Evolutionary conservation across 345 rosid genomes (phyloP), one percentile per base, ranked within the genome.

Genomic region (Xanthoceras sorbifolium): DNA sequence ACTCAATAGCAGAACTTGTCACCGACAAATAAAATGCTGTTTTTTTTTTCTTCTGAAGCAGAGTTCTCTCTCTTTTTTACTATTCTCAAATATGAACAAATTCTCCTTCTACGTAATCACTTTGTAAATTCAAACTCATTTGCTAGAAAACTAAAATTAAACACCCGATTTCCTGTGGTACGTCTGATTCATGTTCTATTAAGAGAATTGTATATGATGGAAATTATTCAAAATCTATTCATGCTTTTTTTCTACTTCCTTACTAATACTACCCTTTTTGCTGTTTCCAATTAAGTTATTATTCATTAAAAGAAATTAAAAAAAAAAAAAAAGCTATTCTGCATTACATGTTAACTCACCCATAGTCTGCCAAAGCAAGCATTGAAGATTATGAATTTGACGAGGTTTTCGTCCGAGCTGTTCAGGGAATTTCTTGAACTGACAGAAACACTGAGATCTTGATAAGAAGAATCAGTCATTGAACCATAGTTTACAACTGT

Each of bases 401-500:
- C 85, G 76, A 92, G 84, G 63, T 79, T 76, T 76, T 92, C 96
- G 61, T 93, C 94, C 9, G 85, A 87, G 64, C 69, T n/a, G 74
- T 86, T 76, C 72, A 95, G 89, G 61, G 76, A 66, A 74, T 82
- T 75, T 67, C 81, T 85, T 64, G 94, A 83, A 76, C 75, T 54
- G 61, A 80, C 89, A 44, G 86, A 78, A 48, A 91, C 71, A 31
- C 71, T 74, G 32, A 91, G 83, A 73, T 88, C 90, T 85, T 90
- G 93, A 78, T 50, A 72, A 79, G 80, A 81, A 79, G 89, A 78
- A 74, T 95, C 98, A 29, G 66, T 36, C 57, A 82, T 64, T 28
- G 90, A 76, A 75, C 94, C 93, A 72, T 46, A 68, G 80, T 80
- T 90, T 77, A 79, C 90, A 63, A 93, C 81, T 18, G 75, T 84